Percentiles rank a stretch among this genome's conserved stretches.
Conservation (phyloP, 2,329 filamentous ascomycete species). For the Aspergillus quadrilineatus region DNA sequence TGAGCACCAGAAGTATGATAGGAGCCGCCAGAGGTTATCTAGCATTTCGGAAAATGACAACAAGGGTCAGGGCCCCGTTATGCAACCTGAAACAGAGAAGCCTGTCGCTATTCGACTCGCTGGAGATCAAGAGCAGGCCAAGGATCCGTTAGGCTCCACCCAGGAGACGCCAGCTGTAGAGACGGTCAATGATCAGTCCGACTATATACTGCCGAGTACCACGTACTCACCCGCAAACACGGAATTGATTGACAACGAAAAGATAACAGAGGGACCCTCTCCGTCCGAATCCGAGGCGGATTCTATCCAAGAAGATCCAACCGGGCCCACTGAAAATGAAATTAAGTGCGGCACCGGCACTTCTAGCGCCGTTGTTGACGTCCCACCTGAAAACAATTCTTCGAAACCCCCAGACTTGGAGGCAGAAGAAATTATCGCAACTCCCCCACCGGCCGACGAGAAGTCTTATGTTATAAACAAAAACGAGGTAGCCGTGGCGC, state of each 20-base stretch:
- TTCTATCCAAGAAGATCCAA: slow-evolving; percentile 24
- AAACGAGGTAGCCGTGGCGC: slow-evolving; percentile 18
- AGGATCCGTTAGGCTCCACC: slow-evolving; percentile 2
- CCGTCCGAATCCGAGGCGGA: slow-evolving; percentile 28
- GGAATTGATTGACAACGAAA: not conserved
- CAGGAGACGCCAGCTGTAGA: not conserved
- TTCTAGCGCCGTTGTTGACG: slow-evolving; percentile 31
- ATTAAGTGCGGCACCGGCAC: slow-evolving; percentile 31
- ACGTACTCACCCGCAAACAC: slow-evolving; percentile 9
- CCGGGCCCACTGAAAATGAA: slow-evolving; percentile 23
- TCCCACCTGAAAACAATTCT: slow-evolving; percentile 29
- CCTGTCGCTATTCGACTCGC: slow-evolving; percentile 4
- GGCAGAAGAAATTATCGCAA: slow-evolving; percentile 25
- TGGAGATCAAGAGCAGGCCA: slow-evolving; percentile 5
- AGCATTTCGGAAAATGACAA: slow-evolving; percentile 15
- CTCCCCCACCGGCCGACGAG: slow-evolving; percentile 19
- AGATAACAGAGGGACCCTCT: slow-evolving; percentile 13
- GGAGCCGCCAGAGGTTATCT: slow-evolving; percentile 10
- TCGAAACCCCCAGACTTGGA: slow-evolving; percentile 21
- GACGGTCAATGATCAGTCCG: not conserved
- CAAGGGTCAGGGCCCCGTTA: slow-evolving; percentile 17
- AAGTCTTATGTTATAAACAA: slow-evolving; percentile 18
- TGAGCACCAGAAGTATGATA: slow-evolving; percentile 14
- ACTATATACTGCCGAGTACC: slow-evolving; percentile 3
- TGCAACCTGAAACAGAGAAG: slow-evolving; percentile 14